Conservation (phyloP, 2,329 filamentous ascomycete genomes). For the Nemania sp. region DNA sequence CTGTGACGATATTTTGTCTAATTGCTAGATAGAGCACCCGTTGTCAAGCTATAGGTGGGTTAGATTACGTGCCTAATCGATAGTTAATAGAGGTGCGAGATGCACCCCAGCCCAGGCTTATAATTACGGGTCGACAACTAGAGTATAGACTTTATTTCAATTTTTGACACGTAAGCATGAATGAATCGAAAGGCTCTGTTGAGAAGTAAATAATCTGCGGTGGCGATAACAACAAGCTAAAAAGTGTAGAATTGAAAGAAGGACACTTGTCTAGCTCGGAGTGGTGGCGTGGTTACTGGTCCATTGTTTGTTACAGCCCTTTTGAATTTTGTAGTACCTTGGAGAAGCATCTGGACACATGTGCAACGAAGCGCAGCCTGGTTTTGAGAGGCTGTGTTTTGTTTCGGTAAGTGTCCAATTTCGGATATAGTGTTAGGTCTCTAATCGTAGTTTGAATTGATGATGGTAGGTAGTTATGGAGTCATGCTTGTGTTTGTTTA, state of each 20-base stretch:
- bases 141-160: not conserved
- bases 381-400: too few relatives aligned
- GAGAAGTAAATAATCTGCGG: not conserved
- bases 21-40: too few relatives aligned
- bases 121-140: not conserved
- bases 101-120: not conserved
- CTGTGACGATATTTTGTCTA: too few relatives aligned
- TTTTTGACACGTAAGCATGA: not conserved
- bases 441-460: too few relatives aligned
- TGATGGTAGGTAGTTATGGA: too few relatives aligned
- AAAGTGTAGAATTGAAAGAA: constrained; percentile 28
- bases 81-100: too few relatives aligned
- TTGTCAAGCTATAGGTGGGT: too few relatives aligned
- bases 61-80: too few relatives aligned
- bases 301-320: constrained; percentile 14
- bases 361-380: too few relatives aligned
- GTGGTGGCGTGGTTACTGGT: constrained; percentile 15
- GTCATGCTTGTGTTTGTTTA: too few relatives aligned
- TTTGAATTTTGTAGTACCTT: not conserved
- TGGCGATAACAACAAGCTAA: constrained; percentile 21
- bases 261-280: constrained; percentile 41
- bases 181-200: not conserved
- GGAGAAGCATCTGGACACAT: not conserved
- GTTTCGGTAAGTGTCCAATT: too few relatives aligned
- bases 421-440: too few relatives aligned